These are phyloP conservation scores for Blastobotrys apis DNA, from an alignment of 1,139 yeast species.

Conservation along the genomic window DNA sequence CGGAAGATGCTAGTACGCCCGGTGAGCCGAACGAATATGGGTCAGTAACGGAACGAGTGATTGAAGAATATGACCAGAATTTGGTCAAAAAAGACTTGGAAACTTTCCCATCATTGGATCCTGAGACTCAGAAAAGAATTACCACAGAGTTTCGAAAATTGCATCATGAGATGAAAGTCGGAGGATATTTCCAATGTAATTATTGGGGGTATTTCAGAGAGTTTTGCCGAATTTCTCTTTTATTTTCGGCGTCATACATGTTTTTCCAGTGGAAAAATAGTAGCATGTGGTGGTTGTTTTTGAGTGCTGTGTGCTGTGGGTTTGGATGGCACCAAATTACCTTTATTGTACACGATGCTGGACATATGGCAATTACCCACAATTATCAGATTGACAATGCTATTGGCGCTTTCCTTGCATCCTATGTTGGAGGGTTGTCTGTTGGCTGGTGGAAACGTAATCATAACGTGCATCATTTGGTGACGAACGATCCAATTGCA, in stretches of 20 bases:
- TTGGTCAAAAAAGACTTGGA: constrained; percentile 52
- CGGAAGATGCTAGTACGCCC: neutral
- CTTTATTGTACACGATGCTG: constrained; percentile 87
- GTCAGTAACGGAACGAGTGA: constrained; percentile 43
- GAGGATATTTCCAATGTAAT: constrained; percentile 66
- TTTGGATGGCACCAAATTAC: constrained; percentile 87
- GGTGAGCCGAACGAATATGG: neutral
- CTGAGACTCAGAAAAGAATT: constrained; percentile 56
- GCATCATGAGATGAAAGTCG: constrained; percentile 51
- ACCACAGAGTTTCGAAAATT: constrained; percentile 56
- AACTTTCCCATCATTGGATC: constrained; percentile 60
- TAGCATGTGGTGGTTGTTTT: constrained; percentile 37
- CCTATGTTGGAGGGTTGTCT: constrained; percentile 81
- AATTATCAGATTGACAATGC: constrained; percentile 73
- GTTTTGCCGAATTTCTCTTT: constrained; percentile 51
- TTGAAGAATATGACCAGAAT: constrained; percentile 54
- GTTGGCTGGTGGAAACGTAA: constrained; percentile 94
- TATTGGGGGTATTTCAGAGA: constrained; percentile 71
- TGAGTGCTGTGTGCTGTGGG: constrained; percentile 66
- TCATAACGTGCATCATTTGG: constrained; percentile 84
- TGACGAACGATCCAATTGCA: constrained; percentile 87
- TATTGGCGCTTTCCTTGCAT: constrained; percentile 69
- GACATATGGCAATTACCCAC: constrained; percentile 80
- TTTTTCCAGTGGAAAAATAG: constrained; percentile 37
- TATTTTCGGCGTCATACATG: constrained; percentile 50